Conservation (phyloP, 495 filamentous ascomycete genomes). For the Aspergillus cristatus region DNA sequence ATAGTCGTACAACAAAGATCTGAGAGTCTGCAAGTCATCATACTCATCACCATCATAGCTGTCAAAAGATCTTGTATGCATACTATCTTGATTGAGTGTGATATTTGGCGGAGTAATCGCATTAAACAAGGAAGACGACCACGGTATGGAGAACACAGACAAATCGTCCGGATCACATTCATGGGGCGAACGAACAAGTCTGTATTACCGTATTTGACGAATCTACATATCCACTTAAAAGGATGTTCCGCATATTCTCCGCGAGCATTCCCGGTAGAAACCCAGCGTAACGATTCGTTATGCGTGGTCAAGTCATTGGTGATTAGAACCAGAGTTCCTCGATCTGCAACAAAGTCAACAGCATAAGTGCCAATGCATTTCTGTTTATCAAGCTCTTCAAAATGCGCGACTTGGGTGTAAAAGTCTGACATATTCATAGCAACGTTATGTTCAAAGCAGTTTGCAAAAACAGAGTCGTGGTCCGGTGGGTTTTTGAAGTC, state of each 20-base stretch:
- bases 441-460: not conserved
- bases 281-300: too few species aligned
- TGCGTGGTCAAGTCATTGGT: constrained; percentile 3
- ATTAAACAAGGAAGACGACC: too few species aligned
- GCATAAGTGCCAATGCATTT: constrained; percentile 11
- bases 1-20: not conserved
- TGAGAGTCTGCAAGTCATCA: constrained; percentile 1
- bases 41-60: not conserved
- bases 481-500: not conserved
- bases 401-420: constrained; percentile 13
- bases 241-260: too few species aligned
- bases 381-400: not conserved
- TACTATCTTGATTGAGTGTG: not conserved
- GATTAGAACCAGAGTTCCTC: constrained; percentile 6
- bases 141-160: too few species aligned
- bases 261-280: too few species aligned
- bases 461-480: not conserved
- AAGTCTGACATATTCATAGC: constrained; percentile 15
- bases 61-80: not conserved
- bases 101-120: not conserved
- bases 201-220: too few species aligned
- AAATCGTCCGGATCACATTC: not conserved
- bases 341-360: constrained; percentile 1
- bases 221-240: too few species aligned
- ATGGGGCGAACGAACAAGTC: too few species aligned